Percentiles rank a stretch among this genome's conserved stretches.
Conservation (phyloP, 306 rosid genomes). For the cucumber (Cucumis sativus) region Cucumber_9930_V3 NC_026658.2:1540001-1540500, state of each 20-base stretch:
- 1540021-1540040: slow-evolving; percentile 82
- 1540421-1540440: background rate
- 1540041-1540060: slow-evolving; percentile 59
- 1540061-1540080: slow-evolving; percentile 98
- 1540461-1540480: background rate
- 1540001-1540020: slow-evolving; percentile 38
- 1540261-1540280: background rate
- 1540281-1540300: background rate
- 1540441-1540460: background rate
- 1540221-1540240: background rate
- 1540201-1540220: background rate
- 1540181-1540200: background rate
- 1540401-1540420: background rate
- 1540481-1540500: too few relatives aligned
- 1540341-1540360: background rate
- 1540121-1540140: background rate
- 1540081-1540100: slow-evolving; percentile 74
- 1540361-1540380: background rate
- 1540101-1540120: background rate
- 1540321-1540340: background rate
- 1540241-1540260: background rate
- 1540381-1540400: background rate
- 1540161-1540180: background rate
- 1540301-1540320: background rate
- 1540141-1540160: background rate